Evolutionary conservation across 768 basidiomycete species (phyloP), one percentile per base, ranked within the genome.

Genomic region (Russula sp.): DNA sequence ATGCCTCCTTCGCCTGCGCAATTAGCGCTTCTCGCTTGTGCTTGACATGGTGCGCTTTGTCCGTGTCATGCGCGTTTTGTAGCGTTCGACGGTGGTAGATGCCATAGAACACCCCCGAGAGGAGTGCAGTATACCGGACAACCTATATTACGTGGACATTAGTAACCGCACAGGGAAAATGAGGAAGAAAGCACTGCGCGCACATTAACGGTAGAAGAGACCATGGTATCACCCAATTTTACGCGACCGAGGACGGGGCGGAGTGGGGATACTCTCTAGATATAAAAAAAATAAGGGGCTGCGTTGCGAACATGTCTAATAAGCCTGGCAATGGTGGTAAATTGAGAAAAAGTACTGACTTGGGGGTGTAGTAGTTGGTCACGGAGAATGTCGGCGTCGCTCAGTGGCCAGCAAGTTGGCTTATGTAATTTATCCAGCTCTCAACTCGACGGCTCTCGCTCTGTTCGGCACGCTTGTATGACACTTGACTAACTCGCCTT

Each of bases 71-170:
- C 58, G 83, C 78, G 66, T 84, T 82, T 78, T 96, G 94, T 68
- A 99, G 77, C 71, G 94, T 89, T 71, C 89, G 85, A 72, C 90
- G 89, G 80, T 98, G 95, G 71, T 85, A 85, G 74, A 95, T 87
- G 73, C 96, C 96, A 75, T 98, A 98, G 73, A 86, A 76, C 68
- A 96, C 82, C 72, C 96, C 96, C 48, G 85, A 81, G 67, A 88
- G 76, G 69, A 99, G 84, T 55, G 95, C 94, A 20, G 93, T 87
- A 76, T 96, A 98, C 72, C 96, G 91, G 71, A 89, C 88, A 75
- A 96, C 96, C 96, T 71, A 34, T 40, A 56, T 11, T 47, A 37
- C 22, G 34, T 34, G 18, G n/a, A 50, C 7, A n/a, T 27, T 44
- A 44, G 39, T 40, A n/a, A 27, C 20, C 14, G 11, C 34, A 18